Evolutionary conservation across 2,329 filamentous ascomycete species (phyloP), one percentile per base, ranked within the genome.

Genomic region (Sordariomycetes sp.): DNA sequence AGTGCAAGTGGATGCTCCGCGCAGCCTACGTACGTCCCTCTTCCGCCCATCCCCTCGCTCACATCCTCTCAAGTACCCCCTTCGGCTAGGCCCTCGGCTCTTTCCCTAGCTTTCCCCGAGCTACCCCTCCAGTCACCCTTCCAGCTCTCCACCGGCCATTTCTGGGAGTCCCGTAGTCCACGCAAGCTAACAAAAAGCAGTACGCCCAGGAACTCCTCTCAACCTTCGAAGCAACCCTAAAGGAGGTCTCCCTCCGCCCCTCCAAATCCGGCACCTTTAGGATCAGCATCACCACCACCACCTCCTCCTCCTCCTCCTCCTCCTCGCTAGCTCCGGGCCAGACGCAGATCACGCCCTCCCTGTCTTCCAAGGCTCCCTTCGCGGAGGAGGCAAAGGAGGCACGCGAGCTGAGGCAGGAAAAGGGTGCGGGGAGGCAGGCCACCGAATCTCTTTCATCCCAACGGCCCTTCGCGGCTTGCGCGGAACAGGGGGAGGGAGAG

Each of bases 151-250:
- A n/a, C n/a, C n/a, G n/a, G n/a, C n/a, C n/a, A n/a, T n/a, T n/a
- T n/a, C n/a, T n/a, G 28, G 8, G 28, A 48, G 24, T 7, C 22
- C 45, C n/a, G 12, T 22, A 22, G 42, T 20, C n/a, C 45, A 22
- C 17, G 20, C 45, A 34, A 35, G 20, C 10, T 34, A 50, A 54
- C 39, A 55, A 52, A 42, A 25, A 34, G 32, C 63, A 96, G 89
- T 96, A 87, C 69, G 92, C 86, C 54, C 94, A 97, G 77, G 94
- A 97, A 71, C 84, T 99, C 52, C 83, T 99, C 42, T 95, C 90
- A 1, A 99, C 92, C 0, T 99, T 99, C 73, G 82, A 82, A 57
- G 89, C 84, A 1, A 77, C 82, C 52, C 80, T 97, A 1, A 91
- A 90, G 60, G 92, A 97, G 70, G 86, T 97, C 10, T 84, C 92